Evolutionary conservation across 2,329 filamentous ascomycete species (phyloP).

Genomic region (Botrytis squamosa): DNA sequence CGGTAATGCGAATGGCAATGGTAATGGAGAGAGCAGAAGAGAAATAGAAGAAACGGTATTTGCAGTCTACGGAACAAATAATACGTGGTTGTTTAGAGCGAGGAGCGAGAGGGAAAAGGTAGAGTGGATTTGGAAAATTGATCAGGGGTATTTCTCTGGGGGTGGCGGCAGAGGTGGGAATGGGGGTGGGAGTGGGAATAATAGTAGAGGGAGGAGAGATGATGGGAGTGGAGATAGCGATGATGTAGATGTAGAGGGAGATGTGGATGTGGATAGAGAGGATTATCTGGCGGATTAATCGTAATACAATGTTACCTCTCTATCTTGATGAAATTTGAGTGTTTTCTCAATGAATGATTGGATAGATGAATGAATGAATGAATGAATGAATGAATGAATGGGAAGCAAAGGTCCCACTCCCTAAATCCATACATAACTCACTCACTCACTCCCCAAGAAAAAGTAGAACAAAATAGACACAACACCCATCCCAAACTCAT

Average conservation of each 20-base stretch:
- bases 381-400: too few relatives aligned
- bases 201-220: background rate
- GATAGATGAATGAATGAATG: too few relatives aligned
- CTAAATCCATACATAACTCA: background rate
- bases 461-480: too few relatives aligned
- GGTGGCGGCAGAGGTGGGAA: slow-evolving; percentile 20
- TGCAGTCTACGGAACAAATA: slow-evolving; percentile 90
- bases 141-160: slow-evolving; percentile 55
- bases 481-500: background rate
- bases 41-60: slow-evolving; percentile 59
- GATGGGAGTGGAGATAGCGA: slow-evolving; percentile 1
- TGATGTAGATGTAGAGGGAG: background rate
- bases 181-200: background rate
- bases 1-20: slow-evolving; percentile 16
- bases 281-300: slow-evolving; percentile 13
- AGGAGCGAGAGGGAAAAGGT: slow-evolving; percentile 88
- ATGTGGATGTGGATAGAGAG: slow-evolving; percentile 10
- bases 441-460: background rate
- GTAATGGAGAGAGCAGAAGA: slow-evolving; percentile 36
- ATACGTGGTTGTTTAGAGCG: slow-evolving; percentile 92
- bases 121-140: slow-evolving; percentile 95
- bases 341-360: too few relatives aligned
- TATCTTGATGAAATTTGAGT: too few relatives aligned
- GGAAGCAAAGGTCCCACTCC: too few relatives aligned
- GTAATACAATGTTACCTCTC: background rate